Percentiles rank a stretch among this genome's conserved stretches.
phyloP scores from a whole-genome alignment of 192 early-diverging fungal species.

The Coemansia sp. region DNA sequence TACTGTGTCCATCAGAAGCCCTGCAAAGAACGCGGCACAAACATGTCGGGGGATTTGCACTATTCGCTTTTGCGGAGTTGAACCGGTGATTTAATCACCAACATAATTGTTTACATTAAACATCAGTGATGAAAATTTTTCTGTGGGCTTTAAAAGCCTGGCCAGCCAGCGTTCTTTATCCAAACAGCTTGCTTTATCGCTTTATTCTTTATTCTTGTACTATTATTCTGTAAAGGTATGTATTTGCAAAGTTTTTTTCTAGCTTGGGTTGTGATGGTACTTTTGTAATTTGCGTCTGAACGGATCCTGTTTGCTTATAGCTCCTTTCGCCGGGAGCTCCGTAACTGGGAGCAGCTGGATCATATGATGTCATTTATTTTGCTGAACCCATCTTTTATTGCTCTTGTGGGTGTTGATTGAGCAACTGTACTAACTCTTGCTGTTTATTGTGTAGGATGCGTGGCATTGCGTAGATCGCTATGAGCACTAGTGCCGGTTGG shows the following conservation, averaged over 20 bases:
- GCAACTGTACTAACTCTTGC: too few relatives aligned
- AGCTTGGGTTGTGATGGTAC: conserved; percentile 38
- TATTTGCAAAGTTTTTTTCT: neutral
- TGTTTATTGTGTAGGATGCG: too few relatives aligned
- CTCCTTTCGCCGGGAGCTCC: conserved; percentile 52
- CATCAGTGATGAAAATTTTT: conserved; percentile 6
- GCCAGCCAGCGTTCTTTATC: neutral
- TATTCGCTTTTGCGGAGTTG: neutral
- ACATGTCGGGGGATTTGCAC: neutral
- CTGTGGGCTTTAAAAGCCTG: neutral
- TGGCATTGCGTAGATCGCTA: too few relatives aligned
- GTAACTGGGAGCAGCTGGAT: conserved; percentile 18
- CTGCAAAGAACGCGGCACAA: conserved; percentile 5
- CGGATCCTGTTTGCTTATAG: conserved; percentile 15
- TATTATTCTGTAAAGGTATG: conserved; percentile 12
- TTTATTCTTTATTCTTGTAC: neutral
- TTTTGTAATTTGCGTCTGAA: conserved; percentile 59
- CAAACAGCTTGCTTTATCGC: neutral
- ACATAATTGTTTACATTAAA: neutral
- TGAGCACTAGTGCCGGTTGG: too few relatives aligned
- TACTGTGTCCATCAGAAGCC: too few relatives aligned
- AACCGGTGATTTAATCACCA: neutral
- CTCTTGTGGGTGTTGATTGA: neutral
- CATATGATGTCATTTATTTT: conserved; percentile 42
- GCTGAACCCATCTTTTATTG: conserved; percentile 26